phyloP scores from a whole-genome alignment of 352 stramenopile species.

The Aphanomyces stellatus region DNA sequence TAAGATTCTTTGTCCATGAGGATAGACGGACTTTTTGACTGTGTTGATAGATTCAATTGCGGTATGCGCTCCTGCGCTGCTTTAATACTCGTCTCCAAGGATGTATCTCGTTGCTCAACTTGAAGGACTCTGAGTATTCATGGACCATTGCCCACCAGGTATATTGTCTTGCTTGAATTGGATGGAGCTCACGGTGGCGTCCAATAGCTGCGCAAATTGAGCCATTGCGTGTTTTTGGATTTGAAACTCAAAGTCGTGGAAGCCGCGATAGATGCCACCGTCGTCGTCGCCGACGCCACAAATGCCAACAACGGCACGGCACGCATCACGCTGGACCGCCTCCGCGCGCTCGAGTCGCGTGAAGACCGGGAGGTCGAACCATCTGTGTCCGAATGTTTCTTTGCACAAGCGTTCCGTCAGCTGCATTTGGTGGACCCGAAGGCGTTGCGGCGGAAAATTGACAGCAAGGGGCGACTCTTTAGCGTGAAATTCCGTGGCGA shows the following conservation, averaged over 20 bases:
- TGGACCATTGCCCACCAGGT: slow-evolving; percentile 65
- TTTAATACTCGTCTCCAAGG: slow-evolving; percentile 64
- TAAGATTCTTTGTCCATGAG: not conserved
- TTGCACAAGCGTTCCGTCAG: slow-evolving; percentile 90
- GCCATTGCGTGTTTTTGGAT: slow-evolving; percentile 84
- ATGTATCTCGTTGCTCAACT: slow-evolving; percentile 59
- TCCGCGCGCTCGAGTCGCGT: slow-evolving; percentile 79
- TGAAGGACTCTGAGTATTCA: slow-evolving; percentile 54
- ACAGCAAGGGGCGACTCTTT: slow-evolving; percentile 82
- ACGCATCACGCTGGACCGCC: slow-evolving; percentile 73
- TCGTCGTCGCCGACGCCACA: slow-evolving; percentile 36
- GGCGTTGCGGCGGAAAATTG: slow-evolving; percentile 81
- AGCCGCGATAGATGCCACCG: slow-evolving; percentile 68
- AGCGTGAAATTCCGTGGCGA: slow-evolving; percentile 86
- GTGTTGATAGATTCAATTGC: slow-evolving; percentile 39
- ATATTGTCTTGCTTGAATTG: not conserved
- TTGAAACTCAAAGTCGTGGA: slow-evolving; percentile 75
- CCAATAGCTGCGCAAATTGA: slow-evolving; percentile 40
- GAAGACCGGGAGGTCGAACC: slow-evolving; percentile 82
- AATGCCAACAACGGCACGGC: slow-evolving; percentile 55
- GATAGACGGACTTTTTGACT: not conserved
- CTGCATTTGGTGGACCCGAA: slow-evolving; percentile 76
- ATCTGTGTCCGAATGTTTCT: slow-evolving; percentile 88
- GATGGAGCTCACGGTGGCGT: not conserved
- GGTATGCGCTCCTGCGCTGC: slow-evolving; percentile 76